Conservation (phyloP, 495 filamentous ascomycete species). For the Friedmanniomyces simplex region DNA sequence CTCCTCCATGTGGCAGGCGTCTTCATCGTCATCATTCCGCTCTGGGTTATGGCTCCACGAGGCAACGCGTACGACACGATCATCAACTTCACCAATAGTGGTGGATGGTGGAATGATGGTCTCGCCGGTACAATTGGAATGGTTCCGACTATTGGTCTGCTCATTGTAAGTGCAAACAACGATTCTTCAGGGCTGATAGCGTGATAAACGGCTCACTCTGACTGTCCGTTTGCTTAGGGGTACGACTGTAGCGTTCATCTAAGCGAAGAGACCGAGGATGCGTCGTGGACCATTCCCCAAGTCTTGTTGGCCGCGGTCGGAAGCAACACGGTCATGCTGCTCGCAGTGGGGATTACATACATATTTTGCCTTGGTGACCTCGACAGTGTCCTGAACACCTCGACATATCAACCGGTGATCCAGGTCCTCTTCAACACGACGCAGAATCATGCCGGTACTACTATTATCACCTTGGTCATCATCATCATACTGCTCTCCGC, state of each 20-base stretch:
- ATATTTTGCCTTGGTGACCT: slow-evolving; percentile 24
- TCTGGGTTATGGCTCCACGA: slow-evolving; percentile 39
- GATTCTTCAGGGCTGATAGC: no score
- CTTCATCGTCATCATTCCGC: slow-evolving; percentile 29
- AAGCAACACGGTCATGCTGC: slow-evolving; percentile 22
- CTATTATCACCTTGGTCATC: slow-evolving; percentile 9
- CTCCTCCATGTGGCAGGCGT: slow-evolving; percentile 38
- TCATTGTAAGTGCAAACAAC: neutral
- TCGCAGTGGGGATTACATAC: slow-evolving; percentile 25
- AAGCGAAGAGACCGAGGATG: slow-evolving; percentile 25
- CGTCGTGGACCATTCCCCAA: slow-evolving; percentile 21
- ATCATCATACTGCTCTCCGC: neutral
- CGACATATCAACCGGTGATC: slow-evolving; percentile 27
- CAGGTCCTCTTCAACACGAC: slow-evolving; percentile 26
- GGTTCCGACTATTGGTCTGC: slow-evolving; percentile 6
- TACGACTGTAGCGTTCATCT: slow-evolving; percentile 14
- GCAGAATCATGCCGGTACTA: slow-evolving; percentile 17
- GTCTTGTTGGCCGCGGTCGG: slow-evolving; percentile 20
- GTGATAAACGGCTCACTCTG: no score
- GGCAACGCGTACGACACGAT: slow-evolving; percentile 21
- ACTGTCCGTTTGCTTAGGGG: neutral
- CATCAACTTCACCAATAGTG: slow-evolving; percentile 7
- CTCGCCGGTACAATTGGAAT: slow-evolving; percentile 30
- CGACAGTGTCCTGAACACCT: slow-evolving; percentile 11
- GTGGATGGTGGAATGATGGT: slow-evolving; percentile 5